These are phyloP conservation scores for Rhizodiscina lignyota DNA, from an alignment of 495 filamentous ascomycete genomes.

Conservation along the genomic window DNA sequence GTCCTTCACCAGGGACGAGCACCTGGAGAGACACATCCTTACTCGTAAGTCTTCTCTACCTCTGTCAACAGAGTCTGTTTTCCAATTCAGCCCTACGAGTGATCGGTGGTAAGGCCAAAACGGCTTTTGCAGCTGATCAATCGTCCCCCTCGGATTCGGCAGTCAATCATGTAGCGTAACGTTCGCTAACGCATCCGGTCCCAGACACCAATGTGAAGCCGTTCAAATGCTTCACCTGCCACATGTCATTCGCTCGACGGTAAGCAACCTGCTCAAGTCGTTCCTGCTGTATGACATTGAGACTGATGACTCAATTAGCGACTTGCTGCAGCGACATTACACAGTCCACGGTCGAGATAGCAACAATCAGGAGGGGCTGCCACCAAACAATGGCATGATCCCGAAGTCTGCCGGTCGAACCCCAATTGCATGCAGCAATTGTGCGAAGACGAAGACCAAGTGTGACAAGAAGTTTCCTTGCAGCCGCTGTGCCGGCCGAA, in stretches of 20 bases:
- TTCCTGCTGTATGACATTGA: too few relatives aligned
- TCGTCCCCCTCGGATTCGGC: too few relatives aligned
- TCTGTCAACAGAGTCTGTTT: too few relatives aligned
- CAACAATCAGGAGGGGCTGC: constrained; percentile 23
- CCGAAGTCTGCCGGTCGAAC: constrained; percentile 25
- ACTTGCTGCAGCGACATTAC: constrained; percentile 42
- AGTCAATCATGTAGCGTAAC: too few relatives aligned
- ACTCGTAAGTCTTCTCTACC: constrained; percentile 29
- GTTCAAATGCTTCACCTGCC: constrained; percentile 39
- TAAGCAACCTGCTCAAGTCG: too few relatives aligned
- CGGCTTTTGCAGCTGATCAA: too few relatives aligned
- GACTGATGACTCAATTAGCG: too few relatives aligned
- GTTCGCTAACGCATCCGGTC: too few relatives aligned
- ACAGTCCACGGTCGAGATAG: constrained; percentile 23
- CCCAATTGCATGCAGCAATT: constrained; percentile 27
- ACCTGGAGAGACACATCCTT: constrained; percentile 45
- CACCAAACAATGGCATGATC: constrained; percentile 19
- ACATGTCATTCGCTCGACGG: constrained; percentile 46
- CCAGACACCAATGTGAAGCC: constrained; percentile 52
- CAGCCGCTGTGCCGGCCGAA: constrained; percentile 38
- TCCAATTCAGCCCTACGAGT: constrained; percentile 2
- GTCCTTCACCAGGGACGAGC: constrained; percentile 48
- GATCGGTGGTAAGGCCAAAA: too few relatives aligned
- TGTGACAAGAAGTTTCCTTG: constrained; percentile 52
- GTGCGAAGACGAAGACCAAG: constrained; percentile 34